Conservation (phyloP, 2,329 filamentous ascomycete species). For the Cordyceps cateniannulata region DNA sequence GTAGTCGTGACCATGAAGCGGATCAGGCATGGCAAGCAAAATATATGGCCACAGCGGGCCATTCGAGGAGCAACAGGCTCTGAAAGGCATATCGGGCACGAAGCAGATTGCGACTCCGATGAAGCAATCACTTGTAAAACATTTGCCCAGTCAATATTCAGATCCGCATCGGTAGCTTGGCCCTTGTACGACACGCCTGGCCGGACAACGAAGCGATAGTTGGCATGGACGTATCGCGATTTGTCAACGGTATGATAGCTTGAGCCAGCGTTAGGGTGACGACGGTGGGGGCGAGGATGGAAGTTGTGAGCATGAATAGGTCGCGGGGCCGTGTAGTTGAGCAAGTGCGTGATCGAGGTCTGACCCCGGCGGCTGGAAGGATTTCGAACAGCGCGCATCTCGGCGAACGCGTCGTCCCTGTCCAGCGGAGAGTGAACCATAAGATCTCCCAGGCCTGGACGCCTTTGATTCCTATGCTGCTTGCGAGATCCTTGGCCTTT, state of each 20-base stretch:
- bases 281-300: constrained; percentile 52
- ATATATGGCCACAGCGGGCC: constrained; percentile 96
- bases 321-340: constrained; percentile 81
- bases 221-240: constrained; percentile 84
- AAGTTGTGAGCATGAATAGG: constrained; percentile 54
- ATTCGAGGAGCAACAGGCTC: constrained; percentile 90
- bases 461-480: constrained; percentile 77
- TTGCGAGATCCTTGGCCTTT: constrained; percentile 72
- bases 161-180: constrained; percentile 79
- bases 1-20: constrained; percentile 88
- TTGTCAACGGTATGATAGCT: constrained; percentile 90
- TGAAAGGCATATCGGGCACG: constrained; percentile 91
- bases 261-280: constrained; percentile 79
- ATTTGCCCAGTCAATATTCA: constrained; percentile 83
- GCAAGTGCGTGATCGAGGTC: constrained; percentile 92
- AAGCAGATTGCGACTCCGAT: constrained; percentile 76
- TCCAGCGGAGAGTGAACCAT: constrained; percentile 37
- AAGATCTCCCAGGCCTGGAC: constrained; percentile 46
- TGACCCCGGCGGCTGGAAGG: constrained; percentile 74
- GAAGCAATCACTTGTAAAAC: constrained; percentile 91
- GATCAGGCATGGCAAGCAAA: constrained; percentile 87
- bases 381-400: constrained; percentile 58
- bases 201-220: constrained; percentile 93
- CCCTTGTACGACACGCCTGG: constrained; percentile 71
- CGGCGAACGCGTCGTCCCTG: constrained; percentile 83